phyloP scores from a whole-genome alignment of 257 asterid genomes.

The Ajuga chamaepitys region DNA sequence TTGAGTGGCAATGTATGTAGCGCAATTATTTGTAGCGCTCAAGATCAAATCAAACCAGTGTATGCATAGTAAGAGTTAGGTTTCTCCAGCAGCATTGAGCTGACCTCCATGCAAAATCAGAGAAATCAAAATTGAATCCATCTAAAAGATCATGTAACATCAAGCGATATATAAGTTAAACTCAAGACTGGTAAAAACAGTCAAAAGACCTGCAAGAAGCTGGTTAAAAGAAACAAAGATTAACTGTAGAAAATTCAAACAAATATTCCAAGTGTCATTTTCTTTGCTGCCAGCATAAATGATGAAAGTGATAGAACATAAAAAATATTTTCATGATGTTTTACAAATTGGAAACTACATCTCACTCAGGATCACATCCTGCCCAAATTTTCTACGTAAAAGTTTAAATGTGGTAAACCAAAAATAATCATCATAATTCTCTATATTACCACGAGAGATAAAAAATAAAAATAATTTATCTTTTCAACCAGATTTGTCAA shows the following conservation, averaged over 20 bases:
- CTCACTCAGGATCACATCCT: neutral
- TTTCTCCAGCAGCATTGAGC: slow-evolving; percentile 89
- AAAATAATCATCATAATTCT: too few relatives aligned
- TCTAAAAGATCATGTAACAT: slow-evolving; percentile 7
- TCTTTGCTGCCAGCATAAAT: neutral
- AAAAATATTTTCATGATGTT: neutral
- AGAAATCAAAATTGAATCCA: slow-evolving; percentile 7
- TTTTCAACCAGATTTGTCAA: too few relatives aligned
- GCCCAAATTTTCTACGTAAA: too few relatives aligned
- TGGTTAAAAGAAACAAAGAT: neutral
- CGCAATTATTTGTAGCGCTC: too few relatives aligned
- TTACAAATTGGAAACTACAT: neutral
- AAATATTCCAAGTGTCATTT: neutral
- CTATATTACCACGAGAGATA: too few relatives aligned
- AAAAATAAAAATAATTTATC: too few relatives aligned
- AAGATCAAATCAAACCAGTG: too few relatives aligned
- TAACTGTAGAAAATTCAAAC: neutral
- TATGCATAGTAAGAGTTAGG: too few relatives aligned
- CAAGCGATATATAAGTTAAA: neutral
- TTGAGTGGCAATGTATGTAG: too few relatives aligned
- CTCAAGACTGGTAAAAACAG: neutral
- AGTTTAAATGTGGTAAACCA: too few relatives aligned
- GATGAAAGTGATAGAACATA: neutral
- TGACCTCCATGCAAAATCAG: slow-evolving; percentile 67
- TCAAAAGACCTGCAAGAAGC: neutral